Evolutionary conservation across 2,329 filamentous ascomycete species (phyloP), one percentile per base, ranked within the genome.

Genomic region (Colletotrichum camelliae): DNA sequence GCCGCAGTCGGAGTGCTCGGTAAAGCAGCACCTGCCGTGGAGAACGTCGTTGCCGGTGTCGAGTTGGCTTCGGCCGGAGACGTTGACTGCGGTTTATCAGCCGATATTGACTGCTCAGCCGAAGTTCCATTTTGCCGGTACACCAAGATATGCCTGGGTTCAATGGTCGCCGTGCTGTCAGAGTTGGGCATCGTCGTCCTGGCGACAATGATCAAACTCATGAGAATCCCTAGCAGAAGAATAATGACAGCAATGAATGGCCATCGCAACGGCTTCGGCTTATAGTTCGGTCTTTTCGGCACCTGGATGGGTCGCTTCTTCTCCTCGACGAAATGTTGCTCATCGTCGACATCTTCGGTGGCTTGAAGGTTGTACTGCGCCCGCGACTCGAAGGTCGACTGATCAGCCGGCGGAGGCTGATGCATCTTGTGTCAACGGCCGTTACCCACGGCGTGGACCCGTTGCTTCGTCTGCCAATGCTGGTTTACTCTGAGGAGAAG

Each of bases 261-360:
- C 82, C 83, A 84, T 74, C 79, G 78, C 68, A 85, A 72, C 21
- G 83, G 77, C 64, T 78, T 81, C 2, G 83, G 83, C 68, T 81
- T 81, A 77, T 84, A 84, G 77, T 81, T 79, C 2, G 81, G 79
- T n/a, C 67, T 43, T 27, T 65, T 64, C 2, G 35, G 70, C 2
- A 67, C 48, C 7, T 67, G 52, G 4, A 21, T 29, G 10, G 18
- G 52, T 5, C 9, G 48, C 18, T 71, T 75, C 52, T 73, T 77
- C 65, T 76, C 58, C 18, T 74, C 65, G 6, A 15, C 71, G 27
- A 21, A 37, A 13, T 21, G 61, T 5, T 67, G 81, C 77, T 57
- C 82, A 78, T 61, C 79, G 64, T 74, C 74, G 16, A 67, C 10
- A 35, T 83, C 82, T 29, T 83, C 80, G 1, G 80, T 80, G 12